Percentiles rank a stretch among this genome's conserved stretches.
phyloP scores from a whole-genome alignment of 495 filamentous ascomycete species.

The Aspergillus olivimuriae region DNA sequence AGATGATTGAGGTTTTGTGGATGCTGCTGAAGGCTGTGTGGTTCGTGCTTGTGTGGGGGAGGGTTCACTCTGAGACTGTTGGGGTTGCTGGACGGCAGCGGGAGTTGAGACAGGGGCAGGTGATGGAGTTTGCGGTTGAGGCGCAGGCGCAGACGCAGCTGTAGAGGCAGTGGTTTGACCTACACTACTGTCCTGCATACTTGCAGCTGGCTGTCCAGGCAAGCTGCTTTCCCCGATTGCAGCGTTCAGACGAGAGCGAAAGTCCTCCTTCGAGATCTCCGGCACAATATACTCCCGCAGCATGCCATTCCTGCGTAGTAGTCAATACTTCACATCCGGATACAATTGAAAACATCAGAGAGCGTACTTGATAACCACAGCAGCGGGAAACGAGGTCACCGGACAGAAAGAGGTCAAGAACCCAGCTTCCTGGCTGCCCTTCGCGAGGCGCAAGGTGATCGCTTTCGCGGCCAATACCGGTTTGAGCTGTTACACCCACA shows the following conservation, averaged over 20 bases:
- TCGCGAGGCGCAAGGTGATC: constrained; percentile 60
- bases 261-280: constrained; percentile 52
- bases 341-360: not conserved
- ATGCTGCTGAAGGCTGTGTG: not conserved
- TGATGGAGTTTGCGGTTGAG: not conserved
- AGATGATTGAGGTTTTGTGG: not conserved
- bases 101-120: not conserved
- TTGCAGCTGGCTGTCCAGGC: not conserved
- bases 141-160: not conserved
- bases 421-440: constrained; percentile 69
- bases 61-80: not conserved
- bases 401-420: constrained; percentile 78
- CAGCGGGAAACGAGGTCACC: constrained; percentile 61
- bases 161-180: not conserved
- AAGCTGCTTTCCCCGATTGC: constrained; percentile 24
- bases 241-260: constrained; percentile 40
- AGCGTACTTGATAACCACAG: constrained; percentile 69
- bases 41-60: not conserved
- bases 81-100: not conserved
- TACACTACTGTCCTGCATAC: not conserved
- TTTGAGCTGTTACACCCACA: constrained; percentile 39
- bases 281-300: constrained; percentile 60
- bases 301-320: constrained; percentile 45
- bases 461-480: constrained; percentile 48
- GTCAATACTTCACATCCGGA: constrained; percentile 5